Percentiles rank a stretch among this genome's conserved stretches.
phyloP scores from a whole-genome alignment of 257 asterid genomes.

The Orobanche coerulescens region DNA sequence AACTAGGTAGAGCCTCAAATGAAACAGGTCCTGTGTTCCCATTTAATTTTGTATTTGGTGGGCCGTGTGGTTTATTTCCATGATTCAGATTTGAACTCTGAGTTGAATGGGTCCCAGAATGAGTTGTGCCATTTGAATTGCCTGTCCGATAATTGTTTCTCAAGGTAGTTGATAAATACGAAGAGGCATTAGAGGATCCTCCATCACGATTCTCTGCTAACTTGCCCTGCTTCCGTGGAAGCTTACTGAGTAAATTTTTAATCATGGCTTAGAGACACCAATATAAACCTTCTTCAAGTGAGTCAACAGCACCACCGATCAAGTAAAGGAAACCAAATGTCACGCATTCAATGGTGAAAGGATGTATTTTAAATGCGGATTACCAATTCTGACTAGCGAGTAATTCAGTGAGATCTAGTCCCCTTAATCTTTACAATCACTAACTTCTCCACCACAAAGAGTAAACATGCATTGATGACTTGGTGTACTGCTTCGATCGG shows the following conservation, averaged over 20 bases:
- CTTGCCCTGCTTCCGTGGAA: constrained; percentile 67
- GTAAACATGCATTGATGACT: too few species aligned
- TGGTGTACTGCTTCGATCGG: constrained; percentile 15
- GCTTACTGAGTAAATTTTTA: constrained; percentile 65
- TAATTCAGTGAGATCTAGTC: constrained; percentile 9
- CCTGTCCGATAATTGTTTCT: constrained; percentile 40
- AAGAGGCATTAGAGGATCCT: constrained; percentile 36
- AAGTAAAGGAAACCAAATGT: constrained; percentile 5
- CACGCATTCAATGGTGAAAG: not conserved
- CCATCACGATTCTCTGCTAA: constrained; percentile 64
- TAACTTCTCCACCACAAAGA: constrained; percentile 22
- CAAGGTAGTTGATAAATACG: constrained; percentile 37
- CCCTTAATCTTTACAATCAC: constrained; percentile 12
- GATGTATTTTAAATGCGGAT: not conserved
- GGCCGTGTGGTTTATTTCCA: constrained; percentile 29
- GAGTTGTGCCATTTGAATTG: constrained; percentile 29
- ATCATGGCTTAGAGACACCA: constrained; percentile 45
- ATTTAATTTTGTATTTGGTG: constrained; percentile 32
- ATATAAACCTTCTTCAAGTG: constrained; percentile 25
- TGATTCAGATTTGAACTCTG: constrained; percentile 33
- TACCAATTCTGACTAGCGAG: constrained; percentile 1
- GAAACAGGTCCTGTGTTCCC: constrained; percentile 43
- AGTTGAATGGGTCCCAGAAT: constrained; percentile 28
- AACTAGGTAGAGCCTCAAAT: constrained; percentile 69
- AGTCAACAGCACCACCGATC: constrained; percentile 18